A percentile compares a stretch with the other conserved stretches of the same genome.
These are phyloP conservation scores for Pyrrhoderma noxium DNA, from an alignment of 1,284 basidiomycete species.

Conservation along the genomic window DNA sequence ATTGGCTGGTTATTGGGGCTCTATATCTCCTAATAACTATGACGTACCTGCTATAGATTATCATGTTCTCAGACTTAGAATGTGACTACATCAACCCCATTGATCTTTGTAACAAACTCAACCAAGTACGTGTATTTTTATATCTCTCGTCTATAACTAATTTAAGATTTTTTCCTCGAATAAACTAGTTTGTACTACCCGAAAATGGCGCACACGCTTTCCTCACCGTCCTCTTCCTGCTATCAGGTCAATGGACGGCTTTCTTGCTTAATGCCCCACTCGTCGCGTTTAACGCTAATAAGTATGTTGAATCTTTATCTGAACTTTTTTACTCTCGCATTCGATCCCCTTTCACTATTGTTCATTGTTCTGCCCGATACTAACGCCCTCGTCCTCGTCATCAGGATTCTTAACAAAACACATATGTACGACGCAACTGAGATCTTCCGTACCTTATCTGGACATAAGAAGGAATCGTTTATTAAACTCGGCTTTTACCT, in stretches of 20 bases:
- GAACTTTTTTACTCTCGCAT: constrained; percentile 1
- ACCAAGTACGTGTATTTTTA: constrained; percentile 62
- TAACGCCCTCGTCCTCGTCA: not conserved
- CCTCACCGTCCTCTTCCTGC: constrained; percentile 81
- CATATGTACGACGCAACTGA: constrained; percentile 99
- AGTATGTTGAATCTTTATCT: constrained; percentile 72
- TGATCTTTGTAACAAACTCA: constrained; percentile 99
- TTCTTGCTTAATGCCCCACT: constrained; percentile 90
- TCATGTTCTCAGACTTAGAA: constrained; percentile 99
- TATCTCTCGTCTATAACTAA: constrained; percentile 24
- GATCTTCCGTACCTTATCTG: constrained; percentile 92
- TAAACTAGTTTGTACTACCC: constrained; percentile 84
- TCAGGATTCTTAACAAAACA: constrained; percentile 86
- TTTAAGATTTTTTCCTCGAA: constrained; percentile 5
- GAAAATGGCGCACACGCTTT: constrained; percentile 95
- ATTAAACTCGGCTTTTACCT: constrained; percentile 95
- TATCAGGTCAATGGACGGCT: constrained; percentile 93
- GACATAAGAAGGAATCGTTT: constrained; percentile 96
- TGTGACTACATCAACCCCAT: constrained; percentile 99
- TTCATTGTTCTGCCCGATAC: not conserved
- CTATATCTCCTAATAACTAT: no score
- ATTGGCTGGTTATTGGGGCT: no score
- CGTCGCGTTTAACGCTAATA: constrained; percentile 89
- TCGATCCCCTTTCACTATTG: not conserved
- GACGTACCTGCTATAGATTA: no score